Conservation (phyloP, 345 rosid genomes). For the Euphorbia pulcherrima region DNA sequence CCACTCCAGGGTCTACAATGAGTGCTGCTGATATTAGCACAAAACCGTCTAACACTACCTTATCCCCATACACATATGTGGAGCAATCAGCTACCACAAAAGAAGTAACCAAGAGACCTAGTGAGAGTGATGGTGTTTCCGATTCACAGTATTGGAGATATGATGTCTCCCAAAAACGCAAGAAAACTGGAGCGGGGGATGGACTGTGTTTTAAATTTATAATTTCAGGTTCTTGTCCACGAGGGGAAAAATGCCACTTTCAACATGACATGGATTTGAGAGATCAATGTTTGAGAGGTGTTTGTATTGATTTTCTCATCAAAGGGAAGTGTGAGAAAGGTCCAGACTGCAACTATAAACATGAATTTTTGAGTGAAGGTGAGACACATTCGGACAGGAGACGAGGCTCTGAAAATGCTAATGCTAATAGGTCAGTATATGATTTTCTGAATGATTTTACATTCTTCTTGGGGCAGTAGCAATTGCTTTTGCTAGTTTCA, state of each 20-base stretch:
- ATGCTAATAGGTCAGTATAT: conserved; percentile 47
- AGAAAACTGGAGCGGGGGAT: conserved; percentile 55
- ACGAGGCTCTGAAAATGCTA: conserved; percentile 45
- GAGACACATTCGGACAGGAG: conserved; percentile 40
- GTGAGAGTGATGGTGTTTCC: conserved; percentile 38
- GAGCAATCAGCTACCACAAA: conserved; percentile 39
- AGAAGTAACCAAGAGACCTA: conserved; percentile 51
- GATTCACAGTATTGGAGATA: conserved; percentile 95
- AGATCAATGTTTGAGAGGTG: conserved; percentile 80
- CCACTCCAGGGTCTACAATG: conserved; percentile 72
- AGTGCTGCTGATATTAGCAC: conserved; percentile 65
- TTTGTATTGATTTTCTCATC: conserved; percentile 86
- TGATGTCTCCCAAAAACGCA: conserved; percentile 72
- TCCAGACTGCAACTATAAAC: conserved; percentile 88
- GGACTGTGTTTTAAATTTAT: conserved; percentile 77
- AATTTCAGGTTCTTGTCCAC: conserved; percentile 78
- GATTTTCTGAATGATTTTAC: conserved; percentile 4
- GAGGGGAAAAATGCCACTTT: conserved; percentile 67
- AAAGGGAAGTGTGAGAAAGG: conserved; percentile 94
- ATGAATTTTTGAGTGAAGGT: conserved; percentile 54
- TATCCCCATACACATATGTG: conserved; percentile 51
- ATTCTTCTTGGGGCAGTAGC: conserved; percentile 6
- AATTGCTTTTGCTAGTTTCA: neutral
- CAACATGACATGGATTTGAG: conserved; percentile 69
- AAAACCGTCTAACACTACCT: conserved; percentile 65